A percentile compares a stretch with the other conserved stretches of the same genome.
Evolutionary conservation across 2,329 filamentous ascomycete genomes (phyloP).

Genomic region (Dothistroma septosporum): DNA sequence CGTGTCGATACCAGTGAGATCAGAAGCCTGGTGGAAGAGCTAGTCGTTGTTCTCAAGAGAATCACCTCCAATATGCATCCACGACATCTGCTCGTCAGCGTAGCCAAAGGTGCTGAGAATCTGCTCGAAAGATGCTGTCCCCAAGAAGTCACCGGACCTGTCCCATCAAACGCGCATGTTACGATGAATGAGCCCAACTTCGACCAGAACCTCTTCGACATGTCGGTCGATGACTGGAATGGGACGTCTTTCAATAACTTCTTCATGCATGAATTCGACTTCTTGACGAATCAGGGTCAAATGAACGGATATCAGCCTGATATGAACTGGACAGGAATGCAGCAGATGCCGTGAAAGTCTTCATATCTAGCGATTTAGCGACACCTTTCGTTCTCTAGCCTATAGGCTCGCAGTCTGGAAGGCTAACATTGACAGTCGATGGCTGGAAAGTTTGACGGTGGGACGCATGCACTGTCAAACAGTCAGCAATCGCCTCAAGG

Average conservation of each 20-base stretch:
- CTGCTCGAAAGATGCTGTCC: constrained; percentile 25
- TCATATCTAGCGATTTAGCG: constrained; percentile 30
- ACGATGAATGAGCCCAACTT: constrained; percentile 30
- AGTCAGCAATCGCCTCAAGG: neutral
- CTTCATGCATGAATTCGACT: constrained; percentile 33
- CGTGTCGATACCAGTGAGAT: constrained; percentile 29
- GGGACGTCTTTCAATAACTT: constrained; percentile 27
- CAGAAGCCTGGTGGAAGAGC: constrained; percentile 22
- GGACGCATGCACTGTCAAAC: neutral
- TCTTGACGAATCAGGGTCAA: constrained; percentile 26
- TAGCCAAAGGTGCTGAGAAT: constrained; percentile 27
- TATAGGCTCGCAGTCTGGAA: constrained; percentile 15
- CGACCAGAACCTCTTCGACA: constrained; percentile 29
- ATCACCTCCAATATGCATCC: constrained; percentile 32
- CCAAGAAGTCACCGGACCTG: constrained; percentile 16
- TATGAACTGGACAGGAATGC: constrained; percentile 22
- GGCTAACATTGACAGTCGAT: neutral
- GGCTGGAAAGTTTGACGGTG: neutral
- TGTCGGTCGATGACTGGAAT: constrained; percentile 24
- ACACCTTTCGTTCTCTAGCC: constrained; percentile 35
- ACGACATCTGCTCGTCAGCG: constrained; percentile 28
- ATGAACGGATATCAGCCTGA: constrained; percentile 27
- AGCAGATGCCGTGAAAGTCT: constrained; percentile 10
- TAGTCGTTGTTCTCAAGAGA: constrained; percentile 27
- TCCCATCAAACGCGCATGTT: constrained; percentile 28